Evolutionary conservation across 129 eudicot genomes (phyloP).

Genomic region (carrot (Daucus carota)): DH1_v3.0 NC_030381.2:51122001-51122500

Average conservation of each 20-base stretch:
- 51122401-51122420: background rate
- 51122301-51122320: no score
- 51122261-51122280: no score
- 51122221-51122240: no score
- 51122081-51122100: slow-evolving; percentile 14
- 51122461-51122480: background rate
- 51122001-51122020: slow-evolving; percentile 28
- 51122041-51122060: background rate
- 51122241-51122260: no score
- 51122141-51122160: background rate
- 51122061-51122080: slow-evolving; percentile 12
- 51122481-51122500: background rate
- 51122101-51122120: background rate
- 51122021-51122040: slow-evolving; percentile 2
- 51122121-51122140: background rate
- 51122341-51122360: background rate
- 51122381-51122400: background rate
- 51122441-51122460: background rate
- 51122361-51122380: no score
- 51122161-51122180: background rate
- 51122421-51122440: background rate
- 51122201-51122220: background rate
- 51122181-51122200: background rate
- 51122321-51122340: no score
- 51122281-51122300: no score